Evolutionary conservation across 805 yeast species (phyloP).

Genomic region (Myxozyma kluyveri): DNA sequence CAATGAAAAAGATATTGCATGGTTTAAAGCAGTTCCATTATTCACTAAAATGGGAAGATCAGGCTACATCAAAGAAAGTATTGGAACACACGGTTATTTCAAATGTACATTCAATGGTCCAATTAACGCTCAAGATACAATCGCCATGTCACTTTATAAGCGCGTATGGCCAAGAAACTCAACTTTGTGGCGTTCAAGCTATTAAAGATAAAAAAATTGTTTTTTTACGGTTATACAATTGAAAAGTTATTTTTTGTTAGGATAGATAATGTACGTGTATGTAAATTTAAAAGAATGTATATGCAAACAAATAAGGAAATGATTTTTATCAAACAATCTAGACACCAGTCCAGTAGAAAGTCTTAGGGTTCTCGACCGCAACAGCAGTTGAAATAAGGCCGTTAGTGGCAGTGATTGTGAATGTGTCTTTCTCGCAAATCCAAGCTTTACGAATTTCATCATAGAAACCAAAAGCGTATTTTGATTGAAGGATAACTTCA

Average conservation of each 20-base stretch:
- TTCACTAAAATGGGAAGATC: slow-evolving; percentile 90
- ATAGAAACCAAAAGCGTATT: slow-evolving; percentile 56
- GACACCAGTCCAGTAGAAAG: slow-evolving; percentile 33
- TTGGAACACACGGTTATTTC: slow-evolving; percentile 98
- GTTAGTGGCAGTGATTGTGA: slow-evolving; percentile 39
- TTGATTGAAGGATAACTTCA: slow-evolving; percentile 42
- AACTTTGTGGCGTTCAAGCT: slow-evolving; percentile 14
- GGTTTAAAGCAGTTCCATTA: slow-evolving; percentile 87
- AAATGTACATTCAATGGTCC: slow-evolving; percentile 93
- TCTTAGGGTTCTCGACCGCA: slow-evolving; percentile 27
- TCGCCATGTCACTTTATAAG: slow-evolving; percentile 91
- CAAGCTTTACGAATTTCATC: slow-evolving; percentile 50
- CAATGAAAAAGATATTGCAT: slow-evolving; percentile 80
- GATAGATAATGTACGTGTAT: too few relatives aligned
- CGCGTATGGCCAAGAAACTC: slow-evolving; percentile 79
- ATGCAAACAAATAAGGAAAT: too few relatives aligned
- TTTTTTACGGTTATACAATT: too few relatives aligned
- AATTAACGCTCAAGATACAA: slow-evolving; percentile 84
- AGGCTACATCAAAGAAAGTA: slow-evolving; percentile 89
- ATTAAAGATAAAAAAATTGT: slow-evolving; percentile 1
- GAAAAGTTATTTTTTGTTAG: too few relatives aligned
- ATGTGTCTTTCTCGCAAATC: slow-evolving; percentile 52
- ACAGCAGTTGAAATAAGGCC: slow-evolving; percentile 21
- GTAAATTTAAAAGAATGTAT: too few relatives aligned
- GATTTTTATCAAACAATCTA: too few relatives aligned